Base-by-base conservation (phyloP, 768 basidiomycete genomes). In the Xanthoconium stramineum region DNA sequence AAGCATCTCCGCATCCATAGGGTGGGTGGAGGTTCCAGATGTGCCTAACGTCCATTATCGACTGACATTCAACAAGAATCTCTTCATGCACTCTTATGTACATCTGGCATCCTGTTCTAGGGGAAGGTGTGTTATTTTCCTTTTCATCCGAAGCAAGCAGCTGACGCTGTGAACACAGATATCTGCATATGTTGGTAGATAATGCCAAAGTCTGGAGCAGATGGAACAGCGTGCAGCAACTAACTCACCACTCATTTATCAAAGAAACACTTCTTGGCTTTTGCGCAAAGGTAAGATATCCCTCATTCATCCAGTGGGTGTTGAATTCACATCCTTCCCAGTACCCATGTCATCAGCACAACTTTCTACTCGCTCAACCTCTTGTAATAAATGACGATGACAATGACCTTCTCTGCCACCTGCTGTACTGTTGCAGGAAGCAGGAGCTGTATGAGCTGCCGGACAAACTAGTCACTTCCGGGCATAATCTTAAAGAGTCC, bases 31-130 rank as follows among this genome's bases (percentile, higher is more conserved):
- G 28, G 13, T 32, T 24, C 3, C 13, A 50, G 14, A 9, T 19
- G 30, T 45, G 5, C 35, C 39, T 53, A 5, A 17, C 11, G 3
- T 35, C 29, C 19, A 15, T n/a, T 3, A 19, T 43, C 33, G 24
- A 32, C 53, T 65, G 48, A 69, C 49, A 8, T 15, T 11, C 37
- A 15, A 36, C 48, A 44, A 70, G 69, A n/a, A 61, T 50, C 53
- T 72, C 30, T 66, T 68, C 20, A 48, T 63, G 55, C 47, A 72
- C 36, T 59, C 57, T 4, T 72, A 61, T 44, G 40, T 60, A 17
- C 69, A 72, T 49, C 8, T 69, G 28, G 39, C 40, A n/a, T 44
- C 13, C 13, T 72, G 69, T 50, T 60, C 55, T 43, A 7, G 14
- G 19, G 7, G 52, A 47, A 13, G 50, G 68, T 58, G 8, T 38